phyloP scores from a whole-genome alignment of 2,329 filamentous ascomycete species.

The Nigrospora sphaerica region DNA sequence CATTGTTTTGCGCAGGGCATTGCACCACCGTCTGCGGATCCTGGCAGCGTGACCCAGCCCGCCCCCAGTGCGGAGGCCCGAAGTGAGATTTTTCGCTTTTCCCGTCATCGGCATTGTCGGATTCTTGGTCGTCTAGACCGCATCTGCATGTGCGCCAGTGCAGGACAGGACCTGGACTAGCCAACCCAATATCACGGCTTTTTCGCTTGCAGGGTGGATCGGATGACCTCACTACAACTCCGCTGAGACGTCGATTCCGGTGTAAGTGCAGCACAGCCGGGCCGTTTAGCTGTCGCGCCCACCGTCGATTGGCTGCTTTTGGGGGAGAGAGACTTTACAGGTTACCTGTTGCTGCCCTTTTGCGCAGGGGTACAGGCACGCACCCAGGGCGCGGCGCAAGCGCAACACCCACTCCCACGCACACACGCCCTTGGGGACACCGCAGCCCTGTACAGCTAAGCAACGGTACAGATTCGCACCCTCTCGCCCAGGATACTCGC shows the following conservation, averaged over 20 bases:
- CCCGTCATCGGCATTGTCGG: no score
- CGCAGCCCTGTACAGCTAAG: not conserved
- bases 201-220: constrained; percentile 4
- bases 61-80: no score
- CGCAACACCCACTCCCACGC: no score
- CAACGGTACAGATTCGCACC: not conserved
- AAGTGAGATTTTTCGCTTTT: no score
- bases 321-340: not conserved
- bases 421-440: no score
- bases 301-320: constrained; percentile 2
- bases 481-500: no score
- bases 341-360: not conserved
- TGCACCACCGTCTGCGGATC: no score
- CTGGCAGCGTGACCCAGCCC: no score
- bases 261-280: constrained; percentile 2
- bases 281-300: constrained; percentile 2
- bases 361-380: not conserved
- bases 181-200: not conserved
- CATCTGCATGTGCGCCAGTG: no score
- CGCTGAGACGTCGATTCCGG: constrained; percentile 3
- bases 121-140: no score
- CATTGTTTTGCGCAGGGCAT: no score
- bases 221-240: constrained; percentile 7
- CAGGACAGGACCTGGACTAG: not conserved
- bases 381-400: not conserved